Base-by-base conservation (phyloP, 2,329 filamentous ascomycete genomes). In the Trichothecium sympodiale region DNA sequence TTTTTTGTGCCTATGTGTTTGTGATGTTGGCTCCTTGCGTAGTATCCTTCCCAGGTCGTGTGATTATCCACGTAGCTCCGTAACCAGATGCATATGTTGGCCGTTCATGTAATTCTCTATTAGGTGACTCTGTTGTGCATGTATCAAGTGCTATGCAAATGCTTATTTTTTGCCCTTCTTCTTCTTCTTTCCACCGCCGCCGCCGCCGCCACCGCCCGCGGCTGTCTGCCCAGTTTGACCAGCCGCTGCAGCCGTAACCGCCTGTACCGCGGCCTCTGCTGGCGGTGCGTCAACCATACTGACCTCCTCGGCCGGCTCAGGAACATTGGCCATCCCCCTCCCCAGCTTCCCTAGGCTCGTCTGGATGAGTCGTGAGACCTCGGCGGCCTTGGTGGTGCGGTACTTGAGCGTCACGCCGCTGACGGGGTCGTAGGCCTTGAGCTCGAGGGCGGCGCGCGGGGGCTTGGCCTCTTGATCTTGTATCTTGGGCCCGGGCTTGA, bases 371-470 rank as follows among this genome's bases (percentile, higher is more conserved):
- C 91, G 70, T 17, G 82, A 80, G 8, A 98, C 87, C 61, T 96
- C 89, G 15, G 85, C 84, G 15, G 83, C 85, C 61, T 94, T 94
- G 54, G 80, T 81, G 26, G 91, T 98, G 54, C 76, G 73, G 67
- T 95, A 96, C 62, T 95, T 94, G 43, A 98, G 71, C 41, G 80
- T 80, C 39, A 80, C 79, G 51, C 91, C 91, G 37, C 79, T 82
- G 29, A 65, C 65, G 1, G 91, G 83, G 56, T 95, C 85, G 63
- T 79, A 96, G 4, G 91, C 91, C 65, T 94, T 96, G 41, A 98
- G 64, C 4, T 78, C 80, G 35, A 98, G 78, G 37, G 69, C 74
- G 44, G 81, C 87, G 44, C 71, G 71, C 4, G 78, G 67, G 3
- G 74, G 62, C 37, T 69, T 67, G 4, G 60, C 38, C 32, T 43